A percentile compares a stretch with the other conserved stretches of the same genome.
These are phyloP conservation scores for Cladosporium cucumerinum DNA, from an alignment of 2,329 filamentous ascomycete genomes.

Conservation along the genomic window DNA sequence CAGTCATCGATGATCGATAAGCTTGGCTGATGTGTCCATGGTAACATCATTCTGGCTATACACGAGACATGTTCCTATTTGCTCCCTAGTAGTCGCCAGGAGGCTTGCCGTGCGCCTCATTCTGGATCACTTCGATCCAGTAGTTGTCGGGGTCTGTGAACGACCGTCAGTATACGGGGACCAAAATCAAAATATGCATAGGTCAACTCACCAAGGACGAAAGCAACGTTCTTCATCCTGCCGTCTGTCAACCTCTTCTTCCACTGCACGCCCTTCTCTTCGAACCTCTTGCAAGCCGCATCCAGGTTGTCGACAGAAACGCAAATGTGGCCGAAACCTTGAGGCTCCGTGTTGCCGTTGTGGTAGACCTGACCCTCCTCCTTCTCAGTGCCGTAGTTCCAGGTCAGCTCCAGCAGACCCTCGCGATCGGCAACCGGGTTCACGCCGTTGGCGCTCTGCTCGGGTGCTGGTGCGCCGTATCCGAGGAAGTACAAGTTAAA, in stretches of 20 bases:
- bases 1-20: neutral
- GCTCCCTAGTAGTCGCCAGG: slow-evolving; percentile 20
- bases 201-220: slow-evolving; percentile 61
- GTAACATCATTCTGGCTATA: neutral
- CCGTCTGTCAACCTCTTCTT: slow-evolving; percentile 95
- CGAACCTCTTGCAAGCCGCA: slow-evolving; percentile 80
- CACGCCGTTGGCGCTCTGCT: slow-evolving; percentile 53
- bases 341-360: slow-evolving; percentile 84
- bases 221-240: slow-evolving; percentile 86
- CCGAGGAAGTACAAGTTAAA: slow-evolving; percentile 95
- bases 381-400: slow-evolving; percentile 80
- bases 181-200: neutral
- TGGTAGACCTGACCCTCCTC: slow-evolving; percentile 83
- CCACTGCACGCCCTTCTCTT: slow-evolving; percentile 77
- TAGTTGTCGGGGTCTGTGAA: slow-evolving; percentile 67
- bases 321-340: slow-evolving; percentile 93
- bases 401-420: slow-evolving; percentile 85
- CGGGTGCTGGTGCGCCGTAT: slow-evolving; percentile 55
- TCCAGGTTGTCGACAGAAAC: slow-evolving; percentile 85
- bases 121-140: slow-evolving; percentile 77
- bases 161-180: neutral
- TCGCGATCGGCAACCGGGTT: slow-evolving; percentile 67
- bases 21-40: neutral
- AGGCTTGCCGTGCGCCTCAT: slow-evolving; percentile 58
- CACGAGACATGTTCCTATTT: neutral